Base-by-base conservation (phyloP, 805 yeast species). In the Peterozyma toletana region DNA sequence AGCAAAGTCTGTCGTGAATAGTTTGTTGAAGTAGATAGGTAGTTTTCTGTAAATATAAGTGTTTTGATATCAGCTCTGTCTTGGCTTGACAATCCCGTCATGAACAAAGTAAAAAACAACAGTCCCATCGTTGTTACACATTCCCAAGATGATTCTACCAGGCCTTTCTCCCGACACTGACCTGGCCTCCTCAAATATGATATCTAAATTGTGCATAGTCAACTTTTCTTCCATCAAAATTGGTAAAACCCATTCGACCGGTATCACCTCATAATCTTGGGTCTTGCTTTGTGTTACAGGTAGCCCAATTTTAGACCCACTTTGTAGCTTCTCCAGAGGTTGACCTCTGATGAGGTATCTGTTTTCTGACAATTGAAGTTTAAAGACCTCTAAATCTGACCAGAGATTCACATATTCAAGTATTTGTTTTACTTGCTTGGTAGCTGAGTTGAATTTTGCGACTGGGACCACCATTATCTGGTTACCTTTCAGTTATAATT, bases 101-200 rank as follows among this genome's bases (percentile, higher is more conserved):
- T 81, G 77, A 14, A 80, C 67, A 56, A 76, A 75, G 57, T 84
- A 83, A 52, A 78, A 84, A n/a, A 82, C 82, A 15, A 81, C 69
- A 0, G 89, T 80, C 2, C 87, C 82, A 56, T 84, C 93, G 44
- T 72, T 72, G 51, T 75, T 79, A 2, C 75, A 70, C 7, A 83
- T 64, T 0, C 77, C 89, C 30, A 78, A 49, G 0, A 80, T 63
- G 2, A 84, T 48, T 45, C 79, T 62, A 37, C 59, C 60, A 0
- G 78, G 76, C 27, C 75, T 54, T 6, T 3, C 5, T 1, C 47
- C 47, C 1, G 18, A 42, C 1, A 5, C 29, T 9, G 16, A 18
- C 5, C 48, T 45, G 1, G 70, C 53, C 11, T 37, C 53, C 0
- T 47, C 48, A 45, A 79, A 79, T 52, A 76, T 62, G 2, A 37